Evolutionary conservation across 176 grass and related monocot species (phyloP).

Genomic region (Tuctoria greenei): DNA sequence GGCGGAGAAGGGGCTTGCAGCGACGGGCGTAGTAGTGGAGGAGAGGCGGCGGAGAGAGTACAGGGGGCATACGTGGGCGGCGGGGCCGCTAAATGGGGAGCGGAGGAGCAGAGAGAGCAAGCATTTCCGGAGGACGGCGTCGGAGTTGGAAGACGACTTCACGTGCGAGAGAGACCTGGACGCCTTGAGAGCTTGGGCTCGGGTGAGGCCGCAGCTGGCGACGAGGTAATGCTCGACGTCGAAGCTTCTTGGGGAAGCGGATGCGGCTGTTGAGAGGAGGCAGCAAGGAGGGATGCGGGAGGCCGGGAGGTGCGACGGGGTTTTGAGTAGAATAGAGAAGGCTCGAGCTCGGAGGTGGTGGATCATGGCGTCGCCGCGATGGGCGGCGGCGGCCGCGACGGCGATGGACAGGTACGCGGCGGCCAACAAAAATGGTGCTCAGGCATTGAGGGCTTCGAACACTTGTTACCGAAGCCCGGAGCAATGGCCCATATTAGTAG

Average conservation of each 20-base stretch:
- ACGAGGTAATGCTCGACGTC: conserved; percentile 47
- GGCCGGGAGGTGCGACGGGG: background rate
- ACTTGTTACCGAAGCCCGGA: no score
- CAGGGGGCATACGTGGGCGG: background rate
- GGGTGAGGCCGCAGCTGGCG: conserved; percentile 38
- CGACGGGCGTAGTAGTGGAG: background rate
- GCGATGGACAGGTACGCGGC: background rate
- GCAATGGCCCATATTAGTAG: no score
- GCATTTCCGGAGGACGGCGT: background rate
- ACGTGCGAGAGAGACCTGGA: background rate
- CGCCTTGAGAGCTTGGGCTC: conserved; percentile 15
- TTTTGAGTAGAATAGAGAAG: background rate
- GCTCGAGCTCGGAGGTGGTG: background rate
- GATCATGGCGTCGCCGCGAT: background rate
- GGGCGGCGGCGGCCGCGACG: no score
- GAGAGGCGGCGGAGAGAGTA: no score
- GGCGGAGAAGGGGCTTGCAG: background rate
- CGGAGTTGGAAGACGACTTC: conserved; percentile 16
- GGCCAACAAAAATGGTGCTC: no score
- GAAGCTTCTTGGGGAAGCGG: background rate
- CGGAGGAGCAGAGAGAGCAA: background rate
- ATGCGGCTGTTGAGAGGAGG: background rate
- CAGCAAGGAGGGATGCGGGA: background rate
- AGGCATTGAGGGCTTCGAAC: no score
- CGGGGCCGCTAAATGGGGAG: background rate